Percentiles rank a stretch among this genome's conserved stretches.
Evolutionary conservation across 2,329 filamentous ascomycete genomes (phyloP).

Genomic region (Penicillium sumatraense): DNA sequence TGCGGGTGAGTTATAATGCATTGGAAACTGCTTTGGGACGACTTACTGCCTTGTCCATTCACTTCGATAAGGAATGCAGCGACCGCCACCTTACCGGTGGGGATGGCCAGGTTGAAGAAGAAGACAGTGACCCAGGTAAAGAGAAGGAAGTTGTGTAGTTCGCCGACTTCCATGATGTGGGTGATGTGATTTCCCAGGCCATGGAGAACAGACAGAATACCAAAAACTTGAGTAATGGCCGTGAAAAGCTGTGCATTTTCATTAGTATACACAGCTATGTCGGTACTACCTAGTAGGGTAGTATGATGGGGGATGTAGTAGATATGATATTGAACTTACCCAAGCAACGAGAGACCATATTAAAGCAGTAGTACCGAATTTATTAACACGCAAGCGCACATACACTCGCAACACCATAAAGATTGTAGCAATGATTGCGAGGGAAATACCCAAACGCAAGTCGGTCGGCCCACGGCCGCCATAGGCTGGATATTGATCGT

Average conservation of each 20-base stretch:
- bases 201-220: constrained; percentile 22
- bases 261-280: not conserved
- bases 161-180: constrained; percentile 17
- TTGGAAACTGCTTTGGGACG: not conserved
- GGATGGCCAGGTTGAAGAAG: constrained; percentile 28
- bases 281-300: not conserved
- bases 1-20: not conserved
- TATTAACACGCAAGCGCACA: constrained; percentile 25
- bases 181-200: constrained; percentile 27
- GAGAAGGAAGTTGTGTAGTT: constrained; percentile 25
- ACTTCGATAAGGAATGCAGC: constrained; percentile 26
- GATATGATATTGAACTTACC: constrained; percentile 11
- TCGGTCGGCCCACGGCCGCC: constrained; percentile 24
- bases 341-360: constrained; percentile 25
- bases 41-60: constrained; percentile 27
- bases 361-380: constrained; percentile 25
- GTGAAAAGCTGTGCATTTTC: constrained; percentile 17
- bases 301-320: not conserved
- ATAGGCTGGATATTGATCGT: constrained; percentile 25
- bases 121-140: constrained; percentile 29
- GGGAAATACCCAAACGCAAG: constrained; percentile 19
- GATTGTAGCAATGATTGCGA: constrained; percentile 22
- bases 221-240: constrained; percentile 23
- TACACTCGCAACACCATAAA: constrained; percentile 25
- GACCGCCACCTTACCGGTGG: constrained; percentile 26